Percentiles rank a stretch among this genome's conserved stretches.
Conservation (phyloP, 2,329 filamentous ascomycete species). For the Colletotrichum orchidophilum region DNA sequence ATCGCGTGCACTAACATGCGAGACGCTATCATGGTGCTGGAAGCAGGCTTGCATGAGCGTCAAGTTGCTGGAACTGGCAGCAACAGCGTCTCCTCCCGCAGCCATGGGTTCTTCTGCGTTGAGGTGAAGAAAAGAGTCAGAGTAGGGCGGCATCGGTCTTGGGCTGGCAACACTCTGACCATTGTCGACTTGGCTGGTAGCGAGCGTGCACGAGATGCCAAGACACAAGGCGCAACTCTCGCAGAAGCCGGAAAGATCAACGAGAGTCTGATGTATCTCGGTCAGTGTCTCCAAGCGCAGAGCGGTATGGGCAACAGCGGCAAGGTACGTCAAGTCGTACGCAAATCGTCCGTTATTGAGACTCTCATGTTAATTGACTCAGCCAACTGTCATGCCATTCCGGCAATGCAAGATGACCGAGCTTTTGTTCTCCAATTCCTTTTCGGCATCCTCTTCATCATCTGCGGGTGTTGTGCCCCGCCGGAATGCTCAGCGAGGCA, state of each 20-base stretch:
- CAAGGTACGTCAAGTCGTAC: conserved; percentile 64
- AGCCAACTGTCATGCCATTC: conserved; percentile 80
- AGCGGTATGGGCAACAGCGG: conserved; percentile 78
- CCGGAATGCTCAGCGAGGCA: conserved; percentile 82
- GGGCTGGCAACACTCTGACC: conserved; percentile 82
- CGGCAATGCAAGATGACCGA: conserved; percentile 88
- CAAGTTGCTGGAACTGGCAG: conserved; percentile 90
- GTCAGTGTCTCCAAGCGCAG: conserved; percentile 96
- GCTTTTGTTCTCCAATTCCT: conserved; percentile 88
- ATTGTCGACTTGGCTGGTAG: conserved; percentile 94
- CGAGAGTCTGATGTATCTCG: conserved; percentile 97
- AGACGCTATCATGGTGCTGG: conserved; percentile 89
- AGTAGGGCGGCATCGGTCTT: conserved; percentile 62
- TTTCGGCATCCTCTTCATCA: conserved; percentile 68
- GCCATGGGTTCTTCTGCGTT: conserved; percentile 95
- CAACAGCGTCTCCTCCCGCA: conserved; percentile 91
- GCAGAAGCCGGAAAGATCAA: conserved; percentile 99
- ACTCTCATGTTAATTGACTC: conserved; percentile 16
- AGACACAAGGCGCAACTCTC: conserved; percentile 91
- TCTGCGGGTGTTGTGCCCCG: conserved; percentile 53
- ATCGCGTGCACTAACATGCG: conserved; percentile 83
- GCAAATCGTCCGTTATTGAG: not conserved
- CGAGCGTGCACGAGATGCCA: conserved; percentile 90
- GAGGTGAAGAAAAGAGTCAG: conserved; percentile 85
- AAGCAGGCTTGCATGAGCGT: conserved; percentile 87